Conservation (phyloP, 768 basidiomycete species). For the Agrocybe pediades region DNA sequence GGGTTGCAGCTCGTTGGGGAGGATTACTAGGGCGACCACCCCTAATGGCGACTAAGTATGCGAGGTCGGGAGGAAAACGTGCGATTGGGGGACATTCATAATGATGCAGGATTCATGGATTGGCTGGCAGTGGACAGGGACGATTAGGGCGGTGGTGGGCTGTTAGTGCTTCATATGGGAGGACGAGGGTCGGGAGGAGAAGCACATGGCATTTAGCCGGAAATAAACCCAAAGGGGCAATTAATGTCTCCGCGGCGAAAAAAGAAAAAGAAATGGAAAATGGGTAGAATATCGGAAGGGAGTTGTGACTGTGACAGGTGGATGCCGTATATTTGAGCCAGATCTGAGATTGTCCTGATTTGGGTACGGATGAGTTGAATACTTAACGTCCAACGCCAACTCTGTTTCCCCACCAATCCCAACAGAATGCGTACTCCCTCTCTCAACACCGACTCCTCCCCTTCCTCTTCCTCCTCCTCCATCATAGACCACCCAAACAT, state of each 20-base stretch:
- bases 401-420: conserved; percentile 1
- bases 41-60: too few species aligned
- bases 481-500: conserved; percentile 26
- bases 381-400: conserved; percentile 15
- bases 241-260: conserved; percentile 10
- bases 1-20: too few species aligned
- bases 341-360: conserved; percentile 20
- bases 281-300: conserved; percentile 5
- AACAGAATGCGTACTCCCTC: conserved; percentile 16
- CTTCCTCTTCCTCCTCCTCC: conserved; percentile 35
- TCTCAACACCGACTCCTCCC: conserved; percentile 22
- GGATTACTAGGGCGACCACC: too few species aligned
- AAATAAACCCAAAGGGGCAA: conserved; percentile 2
- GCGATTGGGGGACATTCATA: too few species aligned
- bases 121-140: background rate
- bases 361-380: conserved; percentile 9
- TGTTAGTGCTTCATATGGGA: background rate
- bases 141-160: background rate
- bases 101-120: too few species aligned
- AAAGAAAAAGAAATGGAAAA: background rate
- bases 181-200: conserved; percentile 2
- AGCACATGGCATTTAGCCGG: conserved; percentile 10
- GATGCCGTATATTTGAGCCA: conserved; percentile 18
- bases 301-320: conserved; percentile 18
- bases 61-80: too few species aligned